Base-by-base conservation (phyloP, 148 eudicot genomes). In the Agrostemma githago region DNA sequence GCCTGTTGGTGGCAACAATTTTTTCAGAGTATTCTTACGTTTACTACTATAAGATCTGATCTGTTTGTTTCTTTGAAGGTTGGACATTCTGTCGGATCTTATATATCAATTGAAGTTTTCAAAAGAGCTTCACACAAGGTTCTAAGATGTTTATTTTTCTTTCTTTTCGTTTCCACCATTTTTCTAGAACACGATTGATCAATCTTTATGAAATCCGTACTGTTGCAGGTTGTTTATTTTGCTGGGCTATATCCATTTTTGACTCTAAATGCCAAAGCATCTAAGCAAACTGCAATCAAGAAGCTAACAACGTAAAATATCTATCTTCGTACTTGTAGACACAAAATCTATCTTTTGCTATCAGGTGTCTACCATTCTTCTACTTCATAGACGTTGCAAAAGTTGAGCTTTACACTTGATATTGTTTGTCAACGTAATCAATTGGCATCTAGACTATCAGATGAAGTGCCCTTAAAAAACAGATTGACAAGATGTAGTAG, bases 41-140 rank as follows among this genome's bases (percentile, higher is more conserved):
- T 41, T 38, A 60, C n/a, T 62, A 54, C n/a, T 62, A 54, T 64
- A 61, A 15, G 51, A 37, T 19, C 71, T 81, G 69, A 73, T 48
- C 38, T 74, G 3, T 59, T 15, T 14, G 16, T 63, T 40, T 44
- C 72, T 73, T 84, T 77, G 77, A 76, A 94, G 98, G 88, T 94
- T 76, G 98, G 90, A 70, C 98, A 91, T 78, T 94, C 98, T 59
- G 86, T 94, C 80, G 98, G 98, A 64, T 82, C 95, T 74, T 83
- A 88, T 80, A 89, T 94, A 61, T 85, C 97, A 70, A 74, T 89
- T 42, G 97, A 91, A 79, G 74, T 88, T 53, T 71, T 85, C 51
- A 91, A 80, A 79, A 84, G 85, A 86, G 75, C 58, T 75, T 81
- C 89, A 16, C 59, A 81, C 40, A 89, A 89, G 98, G 98, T 80